These are phyloP conservation scores for Ilex aquifolium DNA, from an alignment of 257 asterid genomes.

Conservation along the genomic window DNA sequence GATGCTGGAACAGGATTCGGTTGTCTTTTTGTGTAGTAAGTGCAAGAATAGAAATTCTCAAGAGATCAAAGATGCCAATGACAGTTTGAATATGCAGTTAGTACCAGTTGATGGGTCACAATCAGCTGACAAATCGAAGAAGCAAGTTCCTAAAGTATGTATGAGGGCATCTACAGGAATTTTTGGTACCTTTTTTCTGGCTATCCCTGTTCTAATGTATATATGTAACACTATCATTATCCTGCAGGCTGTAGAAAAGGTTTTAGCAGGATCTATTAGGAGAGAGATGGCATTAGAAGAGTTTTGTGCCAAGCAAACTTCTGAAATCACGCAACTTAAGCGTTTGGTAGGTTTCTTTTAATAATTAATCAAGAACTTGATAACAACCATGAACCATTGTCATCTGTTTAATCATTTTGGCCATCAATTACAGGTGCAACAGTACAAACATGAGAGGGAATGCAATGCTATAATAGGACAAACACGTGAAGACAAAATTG, in stretches of 20 bases:
- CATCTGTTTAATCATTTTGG: slow-evolving; percentile 9
- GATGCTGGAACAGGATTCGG: slow-evolving; percentile 21
- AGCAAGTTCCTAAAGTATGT: slow-evolving; percentile 84
- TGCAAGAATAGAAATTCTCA: slow-evolving; percentile 50
- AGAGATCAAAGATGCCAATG: slow-evolving; percentile 30
- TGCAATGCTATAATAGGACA: slow-evolving; percentile 80
- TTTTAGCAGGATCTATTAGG: slow-evolving; percentile 93
- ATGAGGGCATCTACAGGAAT: slow-evolving; percentile 3
- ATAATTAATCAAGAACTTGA: slow-evolving; percentile 8
- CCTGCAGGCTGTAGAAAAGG: slow-evolving; percentile 90
- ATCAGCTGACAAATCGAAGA: slow-evolving; percentile 41
- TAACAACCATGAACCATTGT: slow-evolving; percentile 6
- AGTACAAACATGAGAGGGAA: slow-evolving; percentile 96
- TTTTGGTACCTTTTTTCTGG: slow-evolving; percentile 7
- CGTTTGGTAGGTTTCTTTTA: slow-evolving; percentile 58
- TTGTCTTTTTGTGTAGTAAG: slow-evolving; percentile 45
- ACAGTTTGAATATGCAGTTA: slow-evolving; percentile 71
- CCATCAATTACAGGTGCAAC: slow-evolving; percentile 62
- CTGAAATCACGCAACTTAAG: slow-evolving; percentile 82
- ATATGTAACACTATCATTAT: slow-evolving; percentile 15
- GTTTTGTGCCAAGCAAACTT: slow-evolving; percentile 64
- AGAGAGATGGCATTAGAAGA: slow-evolving; percentile 99
- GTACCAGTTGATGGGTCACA: slow-evolving; percentile 56
- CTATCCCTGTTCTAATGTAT: slow-evolving; percentile 13
- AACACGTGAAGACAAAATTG: slow-evolving; percentile 91